Evolutionary conservation across 192 early-diverging fungal genomes (phyloP).

Genomic region (Piromyces finnis): DNA sequence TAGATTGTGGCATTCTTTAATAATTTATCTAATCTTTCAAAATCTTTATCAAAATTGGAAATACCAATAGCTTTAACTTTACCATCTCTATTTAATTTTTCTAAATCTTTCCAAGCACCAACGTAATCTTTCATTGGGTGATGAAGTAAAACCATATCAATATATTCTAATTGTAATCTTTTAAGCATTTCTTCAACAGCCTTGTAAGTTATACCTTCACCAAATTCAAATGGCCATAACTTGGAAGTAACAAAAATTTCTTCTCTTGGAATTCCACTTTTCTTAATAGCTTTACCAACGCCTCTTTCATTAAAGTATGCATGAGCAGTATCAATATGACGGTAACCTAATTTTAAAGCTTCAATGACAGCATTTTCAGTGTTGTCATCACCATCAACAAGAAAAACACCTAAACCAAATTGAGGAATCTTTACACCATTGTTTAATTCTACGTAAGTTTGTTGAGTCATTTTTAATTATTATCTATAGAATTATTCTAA

Average conservation of each 20-base stretch:
- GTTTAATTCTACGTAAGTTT: background rate
- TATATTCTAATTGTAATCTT: background rate
- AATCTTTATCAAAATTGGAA: background rate
- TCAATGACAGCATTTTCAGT: background rate
- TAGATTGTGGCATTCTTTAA: background rate
- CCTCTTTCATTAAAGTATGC: background rate
- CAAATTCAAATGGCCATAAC: background rate
- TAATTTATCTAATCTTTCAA: background rate
- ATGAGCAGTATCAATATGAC: background rate
- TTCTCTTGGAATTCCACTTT: background rate
- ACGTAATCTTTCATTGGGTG: background rate
- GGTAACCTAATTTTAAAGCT: background rate
- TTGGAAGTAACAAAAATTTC: constrained; percentile 1
- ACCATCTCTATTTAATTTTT: background rate
- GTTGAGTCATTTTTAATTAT: background rate
- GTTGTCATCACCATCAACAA: background rate
- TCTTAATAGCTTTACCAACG: background rate
- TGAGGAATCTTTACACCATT: background rate
- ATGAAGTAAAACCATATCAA: background rate
- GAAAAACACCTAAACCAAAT: background rate
- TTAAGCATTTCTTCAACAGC: background rate
- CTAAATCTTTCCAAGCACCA: background rate
- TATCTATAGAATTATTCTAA: no score
- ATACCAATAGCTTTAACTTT: constrained; percentile 2
- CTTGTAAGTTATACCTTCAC: background rate